phyloP scores from a whole-genome alignment of 805 yeast species.

The Lachancea sp. region DNA sequence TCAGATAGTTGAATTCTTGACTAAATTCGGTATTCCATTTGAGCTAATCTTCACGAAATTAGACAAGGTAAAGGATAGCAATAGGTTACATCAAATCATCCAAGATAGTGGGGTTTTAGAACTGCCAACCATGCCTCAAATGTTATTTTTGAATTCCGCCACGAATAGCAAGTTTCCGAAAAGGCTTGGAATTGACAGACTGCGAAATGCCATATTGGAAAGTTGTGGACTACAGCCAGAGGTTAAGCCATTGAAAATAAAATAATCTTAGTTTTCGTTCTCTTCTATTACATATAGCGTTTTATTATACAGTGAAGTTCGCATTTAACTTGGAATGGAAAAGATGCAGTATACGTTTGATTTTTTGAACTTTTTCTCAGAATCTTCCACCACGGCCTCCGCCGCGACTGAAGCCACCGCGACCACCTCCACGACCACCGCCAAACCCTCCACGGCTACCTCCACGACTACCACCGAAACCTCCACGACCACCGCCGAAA shows the following conservation, averaged over 20 bases:
- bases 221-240: constrained; percentile 41
- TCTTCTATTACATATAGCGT: constrained; percentile 9
- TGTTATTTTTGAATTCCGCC: constrained; percentile 47
- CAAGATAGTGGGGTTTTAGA: constrained; percentile 37
- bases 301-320: constrained; percentile 9
- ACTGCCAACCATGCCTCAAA: constrained; percentile 36
- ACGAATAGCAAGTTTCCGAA: constrained; percentile 30
- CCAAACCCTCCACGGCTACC: constrained; percentile 19
- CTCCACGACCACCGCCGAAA: constrained; percentile 36
- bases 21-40: constrained; percentile 54
- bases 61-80: constrained; percentile 44
- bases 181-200: constrained; percentile 49
- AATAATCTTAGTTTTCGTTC: neutral
- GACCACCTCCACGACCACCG: constrained; percentile 27
- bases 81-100: constrained; percentile 37
- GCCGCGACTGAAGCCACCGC: constrained; percentile 13
- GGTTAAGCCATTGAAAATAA: constrained; percentile 17
- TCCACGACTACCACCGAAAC: constrained; percentile 34
- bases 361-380: neutral
- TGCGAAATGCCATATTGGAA: constrained; percentile 46
- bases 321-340: constrained; percentile 2
- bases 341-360: constrained; percentile 3
- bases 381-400: constrained; percentile 25
- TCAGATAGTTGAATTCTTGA: constrained; percentile 44
- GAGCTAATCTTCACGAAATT: constrained; percentile 74